Base-by-base conservation (phyloP, 228 moss, liverwort and hornwort genomes). In the Sphagnum magellanicum region DNA sequence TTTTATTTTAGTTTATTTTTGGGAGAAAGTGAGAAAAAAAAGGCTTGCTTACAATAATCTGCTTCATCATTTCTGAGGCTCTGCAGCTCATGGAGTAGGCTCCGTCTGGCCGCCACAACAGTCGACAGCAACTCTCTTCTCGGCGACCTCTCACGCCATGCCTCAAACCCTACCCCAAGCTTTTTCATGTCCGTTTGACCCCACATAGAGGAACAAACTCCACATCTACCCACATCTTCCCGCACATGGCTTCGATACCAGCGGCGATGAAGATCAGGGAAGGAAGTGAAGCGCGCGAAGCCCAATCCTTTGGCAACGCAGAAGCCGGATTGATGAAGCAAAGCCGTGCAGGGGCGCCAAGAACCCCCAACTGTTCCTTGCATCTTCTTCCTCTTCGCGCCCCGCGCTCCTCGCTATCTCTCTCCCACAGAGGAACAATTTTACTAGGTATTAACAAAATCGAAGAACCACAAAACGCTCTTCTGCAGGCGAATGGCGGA, bases 51-150 rank as follows among this genome's bases (percentile, higher is more conserved):
- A 87, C 86, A 75, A 74, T 78, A 69, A 63, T 96, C 91, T 63
- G 85, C 79, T 65, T 91, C 92, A 52, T 92, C 83, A 32, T 32
- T 32, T 71, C 48, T 83, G 15, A 96, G 59, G 69, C 71, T 92
- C 77, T 92, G 91, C 15, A 96, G 86, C 83, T 96, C 96, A 17
- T 89, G 60, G 5, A 96, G 71, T 64, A 96, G 76, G 53, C 84
- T 86, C 65, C 83, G 80, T 67, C 79, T 87, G 4, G 86, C 89
- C 52, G 77, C 60, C 59, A 78, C 77, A 17, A 75, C 70, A 61
- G 61, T 70, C 10, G 48, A 73, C 61, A 83, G 58, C 8, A 50
- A 50, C 51, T 74, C 65, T 62, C 84, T 78, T 64, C 79, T 70
- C 32, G 64, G 74, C 14, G 47, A 60, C 15, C 52, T 64, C 50